Conservation (phyloP, 2,329 filamentous ascomycete species). For the Fusarium nygamai region DNA sequence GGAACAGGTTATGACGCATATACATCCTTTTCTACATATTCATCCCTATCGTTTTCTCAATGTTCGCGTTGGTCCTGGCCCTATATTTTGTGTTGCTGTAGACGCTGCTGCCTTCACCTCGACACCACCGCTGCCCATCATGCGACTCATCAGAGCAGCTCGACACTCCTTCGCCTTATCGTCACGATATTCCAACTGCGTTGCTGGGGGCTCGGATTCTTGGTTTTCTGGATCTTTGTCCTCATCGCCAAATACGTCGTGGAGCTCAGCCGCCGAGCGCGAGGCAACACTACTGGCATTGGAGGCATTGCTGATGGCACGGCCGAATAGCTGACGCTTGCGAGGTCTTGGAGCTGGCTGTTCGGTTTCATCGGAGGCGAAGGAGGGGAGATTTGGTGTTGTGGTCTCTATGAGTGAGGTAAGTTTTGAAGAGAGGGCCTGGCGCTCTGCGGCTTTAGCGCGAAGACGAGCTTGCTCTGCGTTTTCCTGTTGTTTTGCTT, state of each 20-base stretch:
- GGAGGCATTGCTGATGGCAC: conserved; percentile 67
- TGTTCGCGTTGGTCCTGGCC: conserved; percentile 25
- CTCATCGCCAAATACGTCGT: conserved; percentile 38
- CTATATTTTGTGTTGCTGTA: conserved; percentile 3
- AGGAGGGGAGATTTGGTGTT: conserved; percentile 26
- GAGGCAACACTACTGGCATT: conserved; percentile 59
- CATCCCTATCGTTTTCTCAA: conserved; percentile 37
- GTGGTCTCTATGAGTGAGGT: conserved; percentile 54
- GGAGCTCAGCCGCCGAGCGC: conserved; percentile 49
- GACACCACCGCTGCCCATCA: conserved; percentile 45
- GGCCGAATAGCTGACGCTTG: conserved; percentile 64
- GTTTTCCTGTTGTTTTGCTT: conserved; percentile 25
- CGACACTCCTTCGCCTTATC: conserved; percentile 58
- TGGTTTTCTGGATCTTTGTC: conserved; percentile 38
- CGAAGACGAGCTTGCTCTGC: conserved; percentile 41
- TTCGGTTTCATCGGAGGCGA: conserved; percentile 26
- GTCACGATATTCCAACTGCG: conserved; percentile 65
- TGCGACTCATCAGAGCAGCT: conserved; percentile 57
- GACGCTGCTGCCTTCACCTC: conserved; percentile 28
- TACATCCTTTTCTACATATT: not conserved
- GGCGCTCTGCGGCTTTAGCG: conserved; percentile 51
- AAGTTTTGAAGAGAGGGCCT: conserved; percentile 55
- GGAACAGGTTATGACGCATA: not conserved
- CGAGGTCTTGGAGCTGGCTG: conserved; percentile 41
- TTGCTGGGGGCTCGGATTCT: conserved; percentile 53